Percentiles rank a stretch among this genome's conserved stretches.
phyloP scores from a whole-genome alignment of 2,329 filamentous ascomycete genomes.

The Sphaerostilbella broomeana region DNA sequence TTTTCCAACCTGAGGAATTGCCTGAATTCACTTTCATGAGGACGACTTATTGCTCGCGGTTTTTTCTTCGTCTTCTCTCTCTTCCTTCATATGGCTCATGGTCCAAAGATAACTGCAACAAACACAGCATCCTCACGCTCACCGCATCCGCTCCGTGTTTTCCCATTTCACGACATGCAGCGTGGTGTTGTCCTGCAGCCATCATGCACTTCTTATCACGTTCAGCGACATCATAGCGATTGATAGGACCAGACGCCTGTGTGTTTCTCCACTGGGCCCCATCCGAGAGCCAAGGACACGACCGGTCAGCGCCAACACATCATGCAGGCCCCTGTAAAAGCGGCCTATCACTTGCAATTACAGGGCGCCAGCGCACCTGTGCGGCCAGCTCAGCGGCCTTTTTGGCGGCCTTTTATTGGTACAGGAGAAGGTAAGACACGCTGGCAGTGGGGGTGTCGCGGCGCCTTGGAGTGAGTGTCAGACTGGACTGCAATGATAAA shows the following conservation, averaged over 20 bases:
- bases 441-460: slow-evolving; percentile 20
- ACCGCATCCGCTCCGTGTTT: slow-evolving; percentile 1
- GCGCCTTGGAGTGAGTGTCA: slow-evolving; percentile 19
- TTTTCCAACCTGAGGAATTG: too few species aligned
- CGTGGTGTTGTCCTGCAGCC: slow-evolving; percentile 41
- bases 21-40: too few species aligned
- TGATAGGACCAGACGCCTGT: slow-evolving; percentile 39
- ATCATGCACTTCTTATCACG: slow-evolving; percentile 34
- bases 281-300: slow-evolving; percentile 33
- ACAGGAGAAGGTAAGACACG: slow-evolving; percentile 15
- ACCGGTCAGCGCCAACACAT: slow-evolving; percentile 29
- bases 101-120: too few species aligned
- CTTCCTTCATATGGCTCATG: too few species aligned
- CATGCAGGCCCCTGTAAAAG: slow-evolving; percentile 26
- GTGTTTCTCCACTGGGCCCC: slow-evolving; percentile 23
- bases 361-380: slow-evolving; percentile 41
- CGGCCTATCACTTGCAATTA: slow-evolving; percentile 36
- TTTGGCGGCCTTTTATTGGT: slow-evolving; percentile 14
- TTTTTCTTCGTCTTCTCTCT: too few species aligned
- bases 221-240: slow-evolving; percentile 21
- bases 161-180: too few species aligned
- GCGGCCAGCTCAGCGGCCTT: slow-evolving; percentile 41
- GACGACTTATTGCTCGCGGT: too few species aligned
- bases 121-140: slow-evolving; percentile 3
- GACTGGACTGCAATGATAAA: slow-evolving; percentile 37